These are phyloP conservation scores for Alternaria arbusti DNA, from an alignment of 2,329 filamentous ascomycete species.

Conservation along the genomic window DNA sequence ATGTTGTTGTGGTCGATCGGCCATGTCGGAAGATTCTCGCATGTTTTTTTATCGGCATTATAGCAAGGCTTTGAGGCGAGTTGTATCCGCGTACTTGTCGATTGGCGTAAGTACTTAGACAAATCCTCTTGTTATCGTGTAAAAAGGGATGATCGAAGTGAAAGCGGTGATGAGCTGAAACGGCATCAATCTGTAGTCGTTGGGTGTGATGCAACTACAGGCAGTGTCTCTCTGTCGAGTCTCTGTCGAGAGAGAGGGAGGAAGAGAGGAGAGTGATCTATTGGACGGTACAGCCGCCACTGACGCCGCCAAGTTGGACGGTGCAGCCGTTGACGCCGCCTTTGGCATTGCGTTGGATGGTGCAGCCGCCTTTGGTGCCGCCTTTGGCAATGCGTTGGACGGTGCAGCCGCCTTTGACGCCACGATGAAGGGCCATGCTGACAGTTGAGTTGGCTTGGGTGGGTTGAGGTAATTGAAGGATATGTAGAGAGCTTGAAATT, in stretches of 20 bases:
- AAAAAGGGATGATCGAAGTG: not conserved
- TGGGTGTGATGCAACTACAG: not conserved
- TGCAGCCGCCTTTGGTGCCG: not conserved
- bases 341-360: not conserved
- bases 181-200: not conserved
- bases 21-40: not conserved
- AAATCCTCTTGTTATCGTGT: not conserved
- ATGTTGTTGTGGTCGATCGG: not conserved
- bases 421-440: constrained; percentile 19
- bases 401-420: constrained; percentile 6
- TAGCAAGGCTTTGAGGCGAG: not conserved
- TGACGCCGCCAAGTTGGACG: not conserved
- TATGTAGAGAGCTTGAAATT: constrained; percentile 16
- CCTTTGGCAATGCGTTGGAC: not conserved
- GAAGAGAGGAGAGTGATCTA: too few relatives aligned
- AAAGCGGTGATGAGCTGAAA: not conserved
- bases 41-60: not conserved
- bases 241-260: not conserved
- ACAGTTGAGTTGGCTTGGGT: constrained; percentile 8
- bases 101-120: not conserved
- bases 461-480: constrained; percentile 12
- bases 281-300: not conserved
- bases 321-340: not conserved
- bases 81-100: not conserved
- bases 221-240: not conserved